Evolutionary conservation across 305 asterid species (phyloP), one percentile per base, ranked within the genome.

Genomic region (Ilex paraguariensis): DNA sequence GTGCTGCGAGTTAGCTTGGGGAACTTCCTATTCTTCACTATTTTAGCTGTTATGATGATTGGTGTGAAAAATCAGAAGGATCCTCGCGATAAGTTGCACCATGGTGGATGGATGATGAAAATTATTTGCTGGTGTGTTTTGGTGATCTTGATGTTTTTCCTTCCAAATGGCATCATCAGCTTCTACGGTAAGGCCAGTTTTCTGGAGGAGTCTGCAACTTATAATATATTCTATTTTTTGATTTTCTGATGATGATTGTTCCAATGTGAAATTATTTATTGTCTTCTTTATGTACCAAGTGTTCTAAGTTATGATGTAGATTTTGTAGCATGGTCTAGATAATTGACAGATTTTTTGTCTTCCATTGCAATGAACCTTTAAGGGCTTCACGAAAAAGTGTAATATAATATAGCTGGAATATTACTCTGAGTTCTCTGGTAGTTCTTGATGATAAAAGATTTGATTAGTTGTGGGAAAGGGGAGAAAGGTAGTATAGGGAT

Each of bases 71-170:
- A 69, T 75, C 98, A 88, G 77, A 88, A 76, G 79, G 98, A 91
- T 70, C 98, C 96, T 44, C 98, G 98, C 61, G 96, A 88, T 69
- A 65, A 66, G 62, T 13, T 91, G 83, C 98, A 91, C 82, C 98
- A 91, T 75, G 95, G 96, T 5, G 96, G 95, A 59, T 91, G 98
- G 98, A 88, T 88, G 98, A 80, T 86, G 90, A 91, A 91, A 80
- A 31, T 88, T 39, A 78, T 91, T 77, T 82, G 90, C 72, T 91
- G 96, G 98, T 88, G 81, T 77, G 78, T 91, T 66, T 70, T 91
- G 83, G 91, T 91, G 13, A 84, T 91, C 74, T 75, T 91, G 68
- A 91, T 87, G 93, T 91, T 91, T 83, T 91, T 91, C 74, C 71
- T 91, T 51, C 98, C 96, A 13, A 91, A 91, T 61, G 95, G 77